phyloP scores from a whole-genome alignment of 2,329 filamentous ascomycete genomes.

The Colletotrichum sp. region DNA sequence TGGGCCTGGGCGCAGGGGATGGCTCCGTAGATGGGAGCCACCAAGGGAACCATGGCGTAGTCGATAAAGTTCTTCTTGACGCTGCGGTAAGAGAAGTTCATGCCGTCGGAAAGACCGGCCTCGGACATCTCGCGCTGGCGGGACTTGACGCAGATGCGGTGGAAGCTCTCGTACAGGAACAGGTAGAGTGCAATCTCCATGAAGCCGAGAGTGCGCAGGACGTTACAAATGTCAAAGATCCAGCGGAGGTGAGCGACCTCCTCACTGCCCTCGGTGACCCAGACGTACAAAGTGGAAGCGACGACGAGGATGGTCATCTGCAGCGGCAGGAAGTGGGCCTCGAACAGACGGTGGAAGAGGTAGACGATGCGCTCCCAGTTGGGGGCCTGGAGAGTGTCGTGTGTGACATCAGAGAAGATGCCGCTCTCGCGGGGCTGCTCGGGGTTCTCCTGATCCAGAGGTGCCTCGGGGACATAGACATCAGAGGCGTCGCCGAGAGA shows the following conservation, averaged over 20 bases:
- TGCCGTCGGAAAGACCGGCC: conserved; percentile 67
- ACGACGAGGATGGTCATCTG: conserved; percentile 71
- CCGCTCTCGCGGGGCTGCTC: conserved; percentile 51
- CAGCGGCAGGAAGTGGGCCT: conserved; percentile 74
- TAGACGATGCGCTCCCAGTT: conserved; percentile 62
- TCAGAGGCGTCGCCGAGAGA: conserved; percentile 51
- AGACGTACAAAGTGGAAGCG: conserved; percentile 64
- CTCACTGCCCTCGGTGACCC: conserved; percentile 53
- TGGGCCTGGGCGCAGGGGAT: conserved; percentile 73
- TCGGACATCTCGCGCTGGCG: conserved; percentile 71
- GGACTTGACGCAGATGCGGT: conserved; percentile 62
- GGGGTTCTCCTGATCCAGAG: conserved; percentile 41
- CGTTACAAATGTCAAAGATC: conserved; percentile 65
- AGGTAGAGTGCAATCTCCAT: conserved; percentile 68
- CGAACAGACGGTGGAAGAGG: conserved; percentile 72
- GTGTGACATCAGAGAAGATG: conserved; percentile 60
- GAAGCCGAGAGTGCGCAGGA: conserved; percentile 66
- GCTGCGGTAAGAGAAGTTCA: conserved; percentile 67
- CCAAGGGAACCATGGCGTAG: conserved; percentile 69
- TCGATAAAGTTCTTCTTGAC: conserved; percentile 64
- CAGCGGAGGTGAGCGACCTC: conserved; percentile 60
- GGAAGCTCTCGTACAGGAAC: conserved; percentile 71
- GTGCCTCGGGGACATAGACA: conserved; percentile 52
- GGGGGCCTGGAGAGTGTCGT: conserved; percentile 54
- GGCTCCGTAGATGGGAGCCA: conserved; percentile 71